Percentiles rank a stretch among this genome's conserved stretches.
Conservation (phyloP, 345 rosid species). For the Salix brachista region DNA sequence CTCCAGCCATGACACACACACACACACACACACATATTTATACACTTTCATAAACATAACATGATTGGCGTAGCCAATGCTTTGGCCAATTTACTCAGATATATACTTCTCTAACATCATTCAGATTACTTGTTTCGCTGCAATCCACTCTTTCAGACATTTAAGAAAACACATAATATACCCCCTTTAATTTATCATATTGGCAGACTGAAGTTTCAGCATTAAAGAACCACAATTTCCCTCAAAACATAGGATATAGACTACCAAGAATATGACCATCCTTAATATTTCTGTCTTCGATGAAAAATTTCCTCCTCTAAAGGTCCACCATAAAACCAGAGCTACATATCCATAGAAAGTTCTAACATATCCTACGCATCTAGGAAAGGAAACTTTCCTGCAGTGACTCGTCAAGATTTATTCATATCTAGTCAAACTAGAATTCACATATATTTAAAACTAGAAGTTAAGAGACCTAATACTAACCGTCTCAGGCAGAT, state of each 20-base stretch:
- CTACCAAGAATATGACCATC: neutral
- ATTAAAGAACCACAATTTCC: neutral
- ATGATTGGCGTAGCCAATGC: neutral
- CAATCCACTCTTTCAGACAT: neutral
- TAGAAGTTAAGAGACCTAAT: constrained; percentile 14
- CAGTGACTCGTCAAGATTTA: neutral
- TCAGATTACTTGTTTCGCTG: neutral
- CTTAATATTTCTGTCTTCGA: neutral
- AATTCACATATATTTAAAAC: neutral
- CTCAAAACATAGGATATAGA: neutral
- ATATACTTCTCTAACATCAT: neutral
- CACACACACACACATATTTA: too few relatives aligned
- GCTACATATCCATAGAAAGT: neutral
- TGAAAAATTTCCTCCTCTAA: neutral
- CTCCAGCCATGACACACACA: too few relatives aligned
- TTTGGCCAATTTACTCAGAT: neutral
- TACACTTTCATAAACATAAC: neutral
- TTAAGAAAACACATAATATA: neutral
- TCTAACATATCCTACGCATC: neutral
- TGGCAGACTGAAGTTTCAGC: neutral
- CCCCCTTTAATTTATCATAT: neutral
- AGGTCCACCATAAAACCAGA: neutral
- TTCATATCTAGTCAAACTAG: neutral
- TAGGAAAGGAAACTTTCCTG: neutral
- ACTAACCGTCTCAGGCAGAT: constrained; percentile 95